Conservation (phyloP, 345 rosid genomes). For the Acer campestre region DNA sequence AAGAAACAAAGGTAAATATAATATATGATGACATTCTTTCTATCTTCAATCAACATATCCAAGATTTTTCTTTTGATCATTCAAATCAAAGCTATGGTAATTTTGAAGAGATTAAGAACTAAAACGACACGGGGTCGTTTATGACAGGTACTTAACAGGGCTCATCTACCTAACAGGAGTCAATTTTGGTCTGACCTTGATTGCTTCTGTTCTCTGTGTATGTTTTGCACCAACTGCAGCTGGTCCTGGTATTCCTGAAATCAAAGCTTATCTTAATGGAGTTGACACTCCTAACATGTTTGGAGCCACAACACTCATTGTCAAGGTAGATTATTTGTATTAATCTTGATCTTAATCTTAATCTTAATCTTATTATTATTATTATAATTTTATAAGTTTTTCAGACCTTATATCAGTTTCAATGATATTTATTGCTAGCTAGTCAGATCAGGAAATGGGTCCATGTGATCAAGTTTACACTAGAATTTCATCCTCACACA, state of each 20-base stretch:
- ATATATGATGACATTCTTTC: not conserved
- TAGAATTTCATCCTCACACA: not conserved
- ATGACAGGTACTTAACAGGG: conserved; percentile 65
- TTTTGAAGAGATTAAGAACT: not conserved
- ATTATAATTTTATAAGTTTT: not conserved
- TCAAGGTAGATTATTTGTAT: conserved; percentile 55
- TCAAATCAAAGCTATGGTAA: not conserved
- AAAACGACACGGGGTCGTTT: conserved; percentile 9
- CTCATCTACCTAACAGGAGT: conserved; percentile 54
- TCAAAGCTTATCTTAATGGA: conserved; percentile 97
- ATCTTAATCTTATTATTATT: not conserved
- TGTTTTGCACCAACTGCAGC: conserved; percentile 94
- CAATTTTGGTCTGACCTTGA: conserved; percentile 60
- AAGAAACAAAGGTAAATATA: conserved; percentile 52
- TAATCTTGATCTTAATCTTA: not conserved
- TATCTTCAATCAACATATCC: not conserved
- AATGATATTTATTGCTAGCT: not conserved
- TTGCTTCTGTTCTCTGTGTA: conserved; percentile 75
- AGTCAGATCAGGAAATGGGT: no score
- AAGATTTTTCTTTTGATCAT: not conserved
- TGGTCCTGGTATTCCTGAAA: conserved; percentile 95
- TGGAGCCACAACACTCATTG: conserved; percentile 73
- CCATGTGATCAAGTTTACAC: not conserved
- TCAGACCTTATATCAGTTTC: not conserved
- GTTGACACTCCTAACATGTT: conserved; percentile 91